Evolutionary conservation across 225 moss, liverwort and hornwort species (phyloP), one percentile per base, ranked within the genome.

Genomic region (Neckera pumila): DNA sequence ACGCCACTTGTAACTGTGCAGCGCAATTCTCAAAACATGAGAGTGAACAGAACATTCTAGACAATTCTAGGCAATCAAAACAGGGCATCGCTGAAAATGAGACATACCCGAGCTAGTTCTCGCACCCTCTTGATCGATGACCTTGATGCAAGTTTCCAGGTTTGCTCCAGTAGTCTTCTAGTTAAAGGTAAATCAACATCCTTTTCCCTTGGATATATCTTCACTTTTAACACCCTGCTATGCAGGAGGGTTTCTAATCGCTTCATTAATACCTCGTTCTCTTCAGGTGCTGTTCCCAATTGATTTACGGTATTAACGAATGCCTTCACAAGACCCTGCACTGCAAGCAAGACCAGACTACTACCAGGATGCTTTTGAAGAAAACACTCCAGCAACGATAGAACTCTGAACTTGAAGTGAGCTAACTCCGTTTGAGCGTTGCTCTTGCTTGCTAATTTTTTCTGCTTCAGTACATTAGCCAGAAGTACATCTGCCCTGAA

Each of bases 351-450:
- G 49, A 95, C 96, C 79, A 98, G 87, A 73, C 94, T 85, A 86
- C 93, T 97, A 57, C 92, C 90, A 57, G 98, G 93, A 63, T 95
- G 94, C 87, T 92, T 98, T 62, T 95, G 93, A 85, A 98, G 90
- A 80, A 95, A 98, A 84, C 86, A 92, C 85, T 98, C 96, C 53
- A 98, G 86, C 66, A 98, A 90, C 18, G 96, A 89, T 11, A 98
- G 86, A 54, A 98, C 98, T 75, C 98, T 91, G 49, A 97, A 96
- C 83, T 98, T 98, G 90, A 98, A 98, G 82, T 95, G 95, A 67
- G 92, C 62, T 79, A 98, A 90, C 84, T 98, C 94, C 28, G 91
- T 95, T 90, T 98, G 96, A 31, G 95, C 86, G 83, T 94, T 95
- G 82, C 88, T 93, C 62, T 92, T 93, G 75, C 86, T 94, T 84